Conservation (phyloP, 495 filamentous ascomycete genomes). For the Echria macrotheca region DNA sequence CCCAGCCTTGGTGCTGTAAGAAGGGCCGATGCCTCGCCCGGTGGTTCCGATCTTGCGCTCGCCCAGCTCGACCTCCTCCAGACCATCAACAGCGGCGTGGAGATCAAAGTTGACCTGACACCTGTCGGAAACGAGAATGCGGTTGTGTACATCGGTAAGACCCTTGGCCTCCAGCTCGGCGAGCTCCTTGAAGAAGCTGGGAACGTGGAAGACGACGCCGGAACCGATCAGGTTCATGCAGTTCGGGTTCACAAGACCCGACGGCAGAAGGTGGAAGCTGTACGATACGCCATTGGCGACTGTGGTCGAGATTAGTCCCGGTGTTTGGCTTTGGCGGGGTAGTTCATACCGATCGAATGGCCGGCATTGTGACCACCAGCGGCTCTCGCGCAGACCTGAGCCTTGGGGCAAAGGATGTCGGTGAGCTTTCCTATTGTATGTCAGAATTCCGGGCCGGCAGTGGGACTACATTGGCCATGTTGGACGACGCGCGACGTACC, state of each 20-base stretch:
- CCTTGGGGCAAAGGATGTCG: slow-evolving; percentile 36
- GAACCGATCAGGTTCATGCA: slow-evolving; percentile 82
- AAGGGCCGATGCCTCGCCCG: slow-evolving; percentile 67
- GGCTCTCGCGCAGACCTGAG: slow-evolving; percentile 34
- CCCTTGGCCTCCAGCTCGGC: slow-evolving; percentile 66
- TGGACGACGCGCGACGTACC: slow-evolving; percentile 37
- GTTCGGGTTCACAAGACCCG: slow-evolving; percentile 68
- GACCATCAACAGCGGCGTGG: slow-evolving; percentile 73
- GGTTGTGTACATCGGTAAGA: slow-evolving; percentile 53
- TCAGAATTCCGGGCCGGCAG: slow-evolving; percentile 59
- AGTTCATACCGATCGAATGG: slow-evolving; percentile 60
- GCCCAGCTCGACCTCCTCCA: slow-evolving; percentile 73
- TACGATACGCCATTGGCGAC: slow-evolving; percentile 33
- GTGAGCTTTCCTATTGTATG: slow-evolving; percentile 37
- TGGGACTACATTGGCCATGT: too few species aligned
- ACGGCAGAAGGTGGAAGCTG: slow-evolving; percentile 60
- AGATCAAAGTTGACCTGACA: slow-evolving; percentile 82
- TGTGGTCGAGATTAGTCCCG: slow-evolving; percentile 14
- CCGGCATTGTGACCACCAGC: slow-evolving; percentile 34
- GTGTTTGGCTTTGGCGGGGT: slow-evolving; percentile 4
- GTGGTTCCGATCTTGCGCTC: slow-evolving; percentile 52
- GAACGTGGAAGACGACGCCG: slow-evolving; percentile 76
- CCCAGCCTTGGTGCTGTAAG: slow-evolving; percentile 75
- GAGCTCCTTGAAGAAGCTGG: slow-evolving; percentile 78
- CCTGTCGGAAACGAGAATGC: slow-evolving; percentile 76